Base-by-base conservation (phyloP, 176 grass and related monocot species). In the sorghum (Sorghum bicolor) region DNA sequence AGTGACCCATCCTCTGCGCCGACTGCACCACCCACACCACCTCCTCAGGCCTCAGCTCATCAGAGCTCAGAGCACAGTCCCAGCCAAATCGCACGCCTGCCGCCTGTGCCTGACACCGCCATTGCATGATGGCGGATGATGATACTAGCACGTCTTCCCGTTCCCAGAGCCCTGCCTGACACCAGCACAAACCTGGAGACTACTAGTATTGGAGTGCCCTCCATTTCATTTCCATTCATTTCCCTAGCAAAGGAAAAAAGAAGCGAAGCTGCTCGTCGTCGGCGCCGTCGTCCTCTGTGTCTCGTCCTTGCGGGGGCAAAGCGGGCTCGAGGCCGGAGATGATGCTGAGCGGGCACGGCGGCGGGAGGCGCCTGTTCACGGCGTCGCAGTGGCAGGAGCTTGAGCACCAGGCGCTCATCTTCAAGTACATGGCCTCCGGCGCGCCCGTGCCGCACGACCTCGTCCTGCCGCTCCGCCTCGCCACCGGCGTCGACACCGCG, bases 331-430 rank as follows among this genome's bases (percentile, higher is more conserved):
- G 16, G 3, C 2, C 9, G 13, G 30, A 43, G 66, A 94, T 83
- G 86, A 97, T 97, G 90, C 87, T 94, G 80, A 85, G 74, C 43
- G 87, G 91, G 63, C 72, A 41, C 72, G 80, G 76, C 58, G 41
- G 82, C 36, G 83, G 88, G 28, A 36, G 88, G 58, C 81, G 84
- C 8, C 88, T 91, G 15, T 97, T 97, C 84, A 97, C 92, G 60
- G 86, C 92, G 34, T 89, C 94, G 37, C 94, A 97, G 85, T 94
- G 94, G 94, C 94, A 92, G 76, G 94, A 97, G 90, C 88, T 97
- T 30, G 94, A 97, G 86, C 94, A 94, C 80, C 94, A 97, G 87
- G 92, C 92, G 78, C 88, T 97, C 72, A 94, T 97, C 81, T 97
- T 89, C 90, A 97, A 92, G 80, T 94, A 97, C 90, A 97, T 97